Base-by-base conservation (phyloP, 805 yeast genomes). In the Saccharomycopsis oosterbeekiorum region DNA sequence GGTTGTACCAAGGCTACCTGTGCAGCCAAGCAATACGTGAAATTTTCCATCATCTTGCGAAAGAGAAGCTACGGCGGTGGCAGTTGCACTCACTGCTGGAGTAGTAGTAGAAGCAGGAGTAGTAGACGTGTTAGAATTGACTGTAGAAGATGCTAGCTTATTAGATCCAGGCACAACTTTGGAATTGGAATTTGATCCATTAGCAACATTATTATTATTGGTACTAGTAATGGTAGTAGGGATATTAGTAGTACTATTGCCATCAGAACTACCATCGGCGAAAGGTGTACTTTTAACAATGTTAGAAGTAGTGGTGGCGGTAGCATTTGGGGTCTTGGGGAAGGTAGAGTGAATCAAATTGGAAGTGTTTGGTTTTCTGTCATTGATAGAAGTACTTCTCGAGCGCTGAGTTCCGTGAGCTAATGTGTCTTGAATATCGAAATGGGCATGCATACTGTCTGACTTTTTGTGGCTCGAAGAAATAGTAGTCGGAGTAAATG, bases 31-130 rank as follows among this genome's bases (percentile, higher is more conserved):
- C 62, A 91, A 75, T 47, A 91, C 84, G 74, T 91, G 97, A 63
- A 89, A 78, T 70, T 90, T 91, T 12, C 90, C 93, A 72, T 91
- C 97, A 70, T 90, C 96, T 71, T 86, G 82, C 2, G 87, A 86
- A 63, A 84, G 73, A 10, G 53, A 47, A 21, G 53, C 53, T 8
- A 47, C 53, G 21, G 53, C 53, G 11, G 53, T 34, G 11, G 53
- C 53, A 11, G 53, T 24, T 24, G 34, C 53, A 17, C 34, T 47
- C 17, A 26, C 15, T 2, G 3, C 34, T 24, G 53, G 29, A 21
- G 53, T 47, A 21, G 14, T 21, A 1, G 34, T 10, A 10, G 47
- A n/a, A 8, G 17, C 17, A 47, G 11, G 4, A 11, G 34, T 34
- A 10, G n/a, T 21, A 21, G 53, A 8, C 10, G 26, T 21, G 26